Percentiles rank a stretch among this genome's conserved stretches.
These are phyloP conservation scores for Cryptosporidium tyzzeri DNA, from an alignment of 169 alveolate genomes.

Conservation along the genomic window DNA sequence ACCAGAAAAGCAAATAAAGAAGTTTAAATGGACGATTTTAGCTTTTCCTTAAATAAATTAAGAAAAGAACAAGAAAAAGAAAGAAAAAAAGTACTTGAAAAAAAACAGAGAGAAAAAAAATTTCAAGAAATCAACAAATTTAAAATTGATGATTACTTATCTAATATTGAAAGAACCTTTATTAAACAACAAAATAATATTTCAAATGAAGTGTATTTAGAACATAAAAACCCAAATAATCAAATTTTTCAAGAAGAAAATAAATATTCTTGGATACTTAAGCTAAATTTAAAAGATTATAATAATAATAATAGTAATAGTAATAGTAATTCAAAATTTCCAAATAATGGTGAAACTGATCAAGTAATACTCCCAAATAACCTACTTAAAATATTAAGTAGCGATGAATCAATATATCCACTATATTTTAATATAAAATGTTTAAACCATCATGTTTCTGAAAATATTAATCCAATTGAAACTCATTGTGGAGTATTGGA, in stretches of 20 bases:
- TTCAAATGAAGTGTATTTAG: neutral
- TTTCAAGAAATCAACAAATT: neutral
- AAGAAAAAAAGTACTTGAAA: neutral
- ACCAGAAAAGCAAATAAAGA: neutral
- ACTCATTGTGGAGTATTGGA: slow-evolving; percentile 71
- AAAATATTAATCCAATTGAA: neutral
- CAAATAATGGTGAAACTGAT: slow-evolving; percentile 64
- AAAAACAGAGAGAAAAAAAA: neutral
- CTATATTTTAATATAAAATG: slow-evolving; percentile 37
- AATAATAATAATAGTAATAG: neutral
- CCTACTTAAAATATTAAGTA: slow-evolving; percentile 8
- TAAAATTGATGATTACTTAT: slow-evolving; percentile 22
- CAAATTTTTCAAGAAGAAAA: neutral
- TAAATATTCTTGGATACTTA: slow-evolving; percentile 34
- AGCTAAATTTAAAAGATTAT: neutral
- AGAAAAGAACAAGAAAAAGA: neutral
- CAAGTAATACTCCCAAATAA: slow-evolving; percentile 29
- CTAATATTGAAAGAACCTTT: slow-evolving; percentile 33
- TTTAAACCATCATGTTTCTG: neutral
- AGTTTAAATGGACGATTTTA: neutral
- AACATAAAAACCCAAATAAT: neutral
- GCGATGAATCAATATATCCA: slow-evolving; percentile 46
- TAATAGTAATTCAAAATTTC: neutral
- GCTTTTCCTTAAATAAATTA: neutral
- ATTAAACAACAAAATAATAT: slow-evolving; percentile 31